These are phyloP conservation scores for Daldinia childiae DNA, from an alignment of 495 filamentous ascomycete genomes.

Conservation along the genomic window DNA sequence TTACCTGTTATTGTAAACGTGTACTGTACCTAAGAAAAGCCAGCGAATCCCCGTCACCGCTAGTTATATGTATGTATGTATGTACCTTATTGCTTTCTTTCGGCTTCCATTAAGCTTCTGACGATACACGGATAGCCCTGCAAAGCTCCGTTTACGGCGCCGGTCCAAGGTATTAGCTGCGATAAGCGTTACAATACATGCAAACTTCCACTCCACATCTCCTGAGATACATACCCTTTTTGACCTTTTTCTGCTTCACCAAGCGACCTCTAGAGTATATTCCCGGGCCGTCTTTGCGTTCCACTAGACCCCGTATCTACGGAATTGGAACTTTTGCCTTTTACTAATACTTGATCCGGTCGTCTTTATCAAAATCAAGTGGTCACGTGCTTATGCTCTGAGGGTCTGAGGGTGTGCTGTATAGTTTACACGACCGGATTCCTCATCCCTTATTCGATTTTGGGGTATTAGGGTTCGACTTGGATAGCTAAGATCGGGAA, in stretches of 20 bases:
- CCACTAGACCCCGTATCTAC: slow-evolving; percentile 15
- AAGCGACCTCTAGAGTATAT: slow-evolving; percentile 3
- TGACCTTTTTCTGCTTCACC: slow-evolving; percentile 13
- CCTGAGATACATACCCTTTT: slow-evolving; percentile 1
- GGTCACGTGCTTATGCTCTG: slow-evolving; percentile 30
- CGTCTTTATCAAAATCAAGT: slow-evolving; percentile 4
- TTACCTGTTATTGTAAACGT: background rate
- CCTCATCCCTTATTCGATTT: background rate
- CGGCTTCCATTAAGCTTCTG: slow-evolving; percentile 27
- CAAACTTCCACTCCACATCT: slow-evolving; percentile 21
- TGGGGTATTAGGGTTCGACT: background rate
- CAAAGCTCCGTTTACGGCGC: slow-evolving; percentile 35
- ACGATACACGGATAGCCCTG: slow-evolving; percentile 24
- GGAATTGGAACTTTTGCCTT: slow-evolving; percentile 19
- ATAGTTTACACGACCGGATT: slow-evolving; percentile 8
- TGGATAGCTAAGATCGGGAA: slow-evolving; percentile 22
- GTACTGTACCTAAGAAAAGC: slow-evolving; percentile 14
- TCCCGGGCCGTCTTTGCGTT: background rate
- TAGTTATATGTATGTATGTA: slow-evolving; percentile 20
- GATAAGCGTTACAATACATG: slow-evolving; percentile 34
- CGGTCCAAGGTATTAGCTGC: slow-evolving; percentile 13
- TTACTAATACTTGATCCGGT: slow-evolving; percentile 5
- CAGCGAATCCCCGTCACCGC: slow-evolving; percentile 35
- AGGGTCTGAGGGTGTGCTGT: slow-evolving; percentile 13
- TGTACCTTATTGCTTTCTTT: slow-evolving; percentile 23